Base-by-base conservation (phyloP, 108 stramenopile genomes). In the Phaeodactylum tricornutum region DNA sequence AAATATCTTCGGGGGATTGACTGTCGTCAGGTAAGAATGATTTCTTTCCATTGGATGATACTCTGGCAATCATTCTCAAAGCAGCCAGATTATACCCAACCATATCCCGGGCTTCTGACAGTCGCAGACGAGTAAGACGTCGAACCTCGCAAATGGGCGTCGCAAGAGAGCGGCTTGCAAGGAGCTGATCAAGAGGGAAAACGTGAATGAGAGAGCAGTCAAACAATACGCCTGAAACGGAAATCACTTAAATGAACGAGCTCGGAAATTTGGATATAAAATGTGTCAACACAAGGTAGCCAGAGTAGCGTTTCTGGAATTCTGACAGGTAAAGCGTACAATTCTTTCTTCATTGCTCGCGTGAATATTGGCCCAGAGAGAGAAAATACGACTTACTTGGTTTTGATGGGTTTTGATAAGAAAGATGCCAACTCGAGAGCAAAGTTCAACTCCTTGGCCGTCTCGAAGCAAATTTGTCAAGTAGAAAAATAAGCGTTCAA, bases 41-140 rank as follows among this genome's bases (percentile, higher is more conserved):
- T 21, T 48, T 53, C 54, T 57, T 81, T 35, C 59, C 61, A 50
- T 61, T 72, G 43, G 57, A 51, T 16, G 71, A 58, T 27, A 72
- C 43, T 29, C 70, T 57, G 7, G 62, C 64, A 30, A 87, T 62
- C 12, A 57, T 51, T 14, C 67, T 62, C 40, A 85, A 64, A 6
- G 81, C 90, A 8, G 84, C 85, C 4, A 84, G 59, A 34, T 92
- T 85, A 66, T 79, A 87, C 3, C 90, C 90, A 2, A 83, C 60
- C 3, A 67, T 70, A 45, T 87, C 83, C 4, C 81, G 66, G 25
- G 62, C 47, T 69, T 92, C 75, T 27, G 63, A 59, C 26, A 84
- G 53, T 32, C 82, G 50, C 19, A 59, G 28, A 14, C 69, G 57
- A 7, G 86, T 48, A 22, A 87, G 47, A 2, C 71, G 62, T 29